Evolutionary conservation across 345 rosid species (phyloP).

Genomic region (Lumnitzera racemosa): DNA sequence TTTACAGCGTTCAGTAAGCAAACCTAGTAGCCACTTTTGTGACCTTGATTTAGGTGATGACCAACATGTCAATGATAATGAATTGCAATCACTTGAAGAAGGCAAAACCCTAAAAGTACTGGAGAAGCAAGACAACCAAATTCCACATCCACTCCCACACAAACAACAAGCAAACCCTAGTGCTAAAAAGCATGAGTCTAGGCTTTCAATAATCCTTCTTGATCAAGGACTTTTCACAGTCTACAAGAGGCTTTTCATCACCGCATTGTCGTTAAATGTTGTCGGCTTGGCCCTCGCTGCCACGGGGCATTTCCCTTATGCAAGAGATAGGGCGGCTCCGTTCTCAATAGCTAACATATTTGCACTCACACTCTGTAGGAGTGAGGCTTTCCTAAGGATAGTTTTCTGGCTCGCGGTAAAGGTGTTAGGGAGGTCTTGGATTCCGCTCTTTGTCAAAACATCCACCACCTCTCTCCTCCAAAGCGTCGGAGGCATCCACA

Average conservation of each 20-base stretch:
- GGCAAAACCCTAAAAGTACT: slow-evolving; percentile 17
- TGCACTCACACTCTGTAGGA: slow-evolving; percentile 57
- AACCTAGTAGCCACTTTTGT: slow-evolving; percentile 61
- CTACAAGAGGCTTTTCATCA: slow-evolving; percentile 58
- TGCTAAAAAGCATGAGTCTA: slow-evolving; percentile 30
- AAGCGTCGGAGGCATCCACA: slow-evolving; percentile 67
- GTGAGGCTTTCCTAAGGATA: slow-evolving; percentile 57
- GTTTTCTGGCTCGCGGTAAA: slow-evolving; percentile 54
- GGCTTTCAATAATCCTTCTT: slow-evolving; percentile 56
- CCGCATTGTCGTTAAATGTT: slow-evolving; percentile 36
- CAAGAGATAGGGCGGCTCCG: slow-evolving; percentile 53
- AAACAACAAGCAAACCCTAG: not conserved
- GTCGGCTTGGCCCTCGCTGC: slow-evolving; percentile 45
- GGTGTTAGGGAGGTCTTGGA: slow-evolving; percentile 42
- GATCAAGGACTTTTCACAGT: slow-evolving; percentile 77
- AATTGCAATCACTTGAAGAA: slow-evolving; percentile 28
- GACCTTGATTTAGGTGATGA: slow-evolving; percentile 47
- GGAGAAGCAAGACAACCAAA: slow-evolving; percentile 19
- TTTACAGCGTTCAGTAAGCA: slow-evolving; percentile 35
- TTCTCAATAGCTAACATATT: slow-evolving; percentile 65
- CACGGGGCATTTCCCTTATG: slow-evolving; percentile 53
- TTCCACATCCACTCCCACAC: slow-evolving; percentile 16
- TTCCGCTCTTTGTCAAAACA: slow-evolving; percentile 48
- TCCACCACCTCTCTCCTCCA: slow-evolving; percentile 62
- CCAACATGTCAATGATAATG: slow-evolving; percentile 12